phyloP scores from a whole-genome alignment of 2,329 filamentous ascomycete genomes.

The Bipolaris bicolor region DNA sequence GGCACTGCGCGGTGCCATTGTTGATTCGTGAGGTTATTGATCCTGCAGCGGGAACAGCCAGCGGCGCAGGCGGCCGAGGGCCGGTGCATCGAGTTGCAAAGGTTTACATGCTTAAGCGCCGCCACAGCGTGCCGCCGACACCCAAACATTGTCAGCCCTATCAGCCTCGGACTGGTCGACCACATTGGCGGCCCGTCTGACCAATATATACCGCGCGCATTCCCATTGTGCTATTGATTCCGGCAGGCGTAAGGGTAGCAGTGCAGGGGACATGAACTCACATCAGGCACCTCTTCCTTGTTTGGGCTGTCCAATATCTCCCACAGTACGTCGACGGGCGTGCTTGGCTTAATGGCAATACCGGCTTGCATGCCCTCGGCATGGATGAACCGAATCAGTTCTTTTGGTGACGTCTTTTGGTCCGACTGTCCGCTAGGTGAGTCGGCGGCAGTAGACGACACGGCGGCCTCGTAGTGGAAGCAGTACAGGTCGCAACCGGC shows the following conservation, averaged over 20 bases:
- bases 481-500: slow-evolving; percentile 99
- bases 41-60: slow-evolving; percentile 16
- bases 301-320: slow-evolving; percentile 79
- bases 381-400: slow-evolving; percentile 90
- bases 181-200: slow-evolving; percentile 19
- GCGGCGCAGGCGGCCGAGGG: slow-evolving; percentile 22
- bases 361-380: slow-evolving; percentile 85
- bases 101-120: slow-evolving; percentile 43
- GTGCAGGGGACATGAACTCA: slow-evolving; percentile 57
- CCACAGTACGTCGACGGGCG: slow-evolving; percentile 88
- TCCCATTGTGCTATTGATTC: slow-evolving; percentile 24
- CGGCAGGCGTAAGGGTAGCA: slow-evolving; percentile 7
- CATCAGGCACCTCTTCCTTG: slow-evolving; percentile 82
- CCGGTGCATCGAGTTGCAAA: slow-evolving; percentile 12
- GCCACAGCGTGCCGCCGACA: slow-evolving; percentile 36
- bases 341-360: slow-evolving; percentile 94
- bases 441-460: slow-evolving; percentile 81
- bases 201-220: slow-evolving; percentile 21
- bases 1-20: slow-evolving; percentile 9
- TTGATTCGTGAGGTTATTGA: slow-evolving; percentile 14
- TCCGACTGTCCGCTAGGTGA: slow-evolving; percentile 73
- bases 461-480: slow-evolving; percentile 98
- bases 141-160: slow-evolving; percentile 33
- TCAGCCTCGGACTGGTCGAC: slow-evolving; percentile 17
- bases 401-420: slow-evolving; percentile 77